Evolutionary conservation across 2,329 filamentous ascomycete genomes (phyloP), one percentile per base, ranked within the genome.

Genomic region (Aspergillus chevalieri): DNA sequence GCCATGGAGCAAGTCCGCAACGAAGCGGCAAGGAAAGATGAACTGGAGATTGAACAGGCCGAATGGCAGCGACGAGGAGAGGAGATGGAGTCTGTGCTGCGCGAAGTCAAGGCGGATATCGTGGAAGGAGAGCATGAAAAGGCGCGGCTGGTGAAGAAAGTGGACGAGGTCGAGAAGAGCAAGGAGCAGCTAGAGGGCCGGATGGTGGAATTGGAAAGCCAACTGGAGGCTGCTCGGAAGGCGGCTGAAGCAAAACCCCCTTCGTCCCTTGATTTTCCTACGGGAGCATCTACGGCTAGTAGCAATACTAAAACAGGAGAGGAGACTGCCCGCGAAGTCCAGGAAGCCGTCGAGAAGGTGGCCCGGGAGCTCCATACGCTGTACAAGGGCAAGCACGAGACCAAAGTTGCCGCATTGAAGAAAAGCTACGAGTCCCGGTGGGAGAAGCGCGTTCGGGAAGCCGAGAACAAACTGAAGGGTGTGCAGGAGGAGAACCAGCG

Each of bases 331-430:
- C 70, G 74, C 36, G 89, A 95, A 56, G 86, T 95, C 45, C 91
- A 96, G 64, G 78, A 87, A 42, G 86, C 87, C 1, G 86, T 92
- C 19, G 89, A 95, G 70, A 89, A 91, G 57, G 90, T 97, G 38
- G 91, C 92, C n/a, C 82, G 89, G 26, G 93, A 98, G 65, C 79
- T 98, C 38, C 93, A 98, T 66, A 80, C 85, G 0, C 79, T 95
- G 9, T 98, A 98, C 79, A 97, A 96, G 74, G 84, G 86, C 65
- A 98, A 98, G 74, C 93, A 98, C 67, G 92, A 97, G 74, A 89
- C 85, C 54, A 98, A 98, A 75, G 92, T 97, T 42, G 82, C 88
- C 1, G 92, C 91, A 3, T 78, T 98, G 56, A 97, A 85, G 66
- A 82, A 84, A 60, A 82, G 79, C 63, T 85, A 97, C 72, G 89